Base-by-base conservation (phyloP, 208 protist species). In the Phytomonas sp. region DNA sequence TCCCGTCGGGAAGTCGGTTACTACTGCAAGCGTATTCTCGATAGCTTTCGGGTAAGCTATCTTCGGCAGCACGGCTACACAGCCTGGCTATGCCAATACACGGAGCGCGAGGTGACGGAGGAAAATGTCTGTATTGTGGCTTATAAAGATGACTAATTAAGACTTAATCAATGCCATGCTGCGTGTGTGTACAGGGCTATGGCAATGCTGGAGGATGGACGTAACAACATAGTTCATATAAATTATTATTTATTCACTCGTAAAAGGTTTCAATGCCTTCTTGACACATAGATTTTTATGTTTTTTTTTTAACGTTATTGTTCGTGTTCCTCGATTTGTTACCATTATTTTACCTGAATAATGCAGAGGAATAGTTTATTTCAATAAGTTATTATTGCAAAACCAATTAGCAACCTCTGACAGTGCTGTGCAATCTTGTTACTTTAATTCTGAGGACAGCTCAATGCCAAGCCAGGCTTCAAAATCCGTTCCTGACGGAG, bases 81-180 rank as follows among this genome's bases (percentile, higher is more conserved):
- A n/a, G 83, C 81, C 1, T 78, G 73, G 26, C 67, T 89, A 29
- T 86, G 76, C 46, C 62, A 77, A 53, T 93, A 93, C 75, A 79
- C 74, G 17, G 68, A 73, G 2, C 61, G 73, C 23, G 67, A 73
- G 26, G 68, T 91, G 11, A 93, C 88, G 9, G 83, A 81, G 46
- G 88, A 93, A 64, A 91, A 91, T 70, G 73, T 91, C 33, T 89
- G 85, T 70, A 69, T 93, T 56, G 69, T 93, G 15, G 88, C 83
- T 3, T 91, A 73, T 53, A 69, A 59, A 15, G 17, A 37, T 60
- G 26, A 68, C 15, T 30, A 30, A 37, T 23, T 56, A 37, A 34
- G 26, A 8, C 30, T 26, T 56, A 5, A 56, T 56, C 5, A 26
- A 56, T 56, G 15, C 11, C 7, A 23, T 23, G 7, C 7, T 46